A percentile compares a stretch with the other conserved stretches of the same genome.
Conservation (phyloP, 345 rosid species). For the Eucalyptus camaldulensis region DNA sequence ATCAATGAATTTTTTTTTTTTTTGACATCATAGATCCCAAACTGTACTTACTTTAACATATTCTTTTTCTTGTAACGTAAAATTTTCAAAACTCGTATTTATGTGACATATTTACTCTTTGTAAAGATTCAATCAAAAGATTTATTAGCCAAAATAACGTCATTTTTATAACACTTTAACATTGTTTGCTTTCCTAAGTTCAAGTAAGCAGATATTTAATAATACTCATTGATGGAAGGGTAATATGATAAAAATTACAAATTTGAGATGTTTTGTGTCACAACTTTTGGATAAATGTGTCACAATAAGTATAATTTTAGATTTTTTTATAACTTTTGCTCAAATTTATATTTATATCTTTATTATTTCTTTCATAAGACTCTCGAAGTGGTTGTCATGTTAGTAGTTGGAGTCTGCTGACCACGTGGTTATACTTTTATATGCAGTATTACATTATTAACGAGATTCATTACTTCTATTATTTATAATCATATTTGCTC, state of each 20-base stretch:
- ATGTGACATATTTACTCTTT: accelerated
- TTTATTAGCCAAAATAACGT: no score
- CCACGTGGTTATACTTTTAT: background rate
- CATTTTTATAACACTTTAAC: accelerated
- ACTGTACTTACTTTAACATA: background rate
- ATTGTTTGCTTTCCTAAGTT: background rate
- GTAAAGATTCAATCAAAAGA: no score
- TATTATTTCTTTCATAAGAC: background rate
- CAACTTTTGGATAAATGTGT: no score
- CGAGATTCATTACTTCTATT: background rate
- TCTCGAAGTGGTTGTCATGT: background rate
- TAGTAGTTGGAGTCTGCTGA: background rate
- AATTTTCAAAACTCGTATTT: no score
- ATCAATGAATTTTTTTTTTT: no score
- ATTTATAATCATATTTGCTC: background rate
- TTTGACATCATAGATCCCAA: background rate
- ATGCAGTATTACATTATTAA: background rate
- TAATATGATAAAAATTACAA: no score
- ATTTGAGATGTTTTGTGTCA: background rate
- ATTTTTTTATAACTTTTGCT: no score
- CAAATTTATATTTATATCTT: background rate
- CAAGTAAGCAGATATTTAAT: no score
- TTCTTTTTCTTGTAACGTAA: no score
- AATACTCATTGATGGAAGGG: background rate
- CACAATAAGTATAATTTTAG: no score